Evolutionary conservation across 345 rosid species (phyloP).

Genomic region (Alliaria petiolata): DNA sequence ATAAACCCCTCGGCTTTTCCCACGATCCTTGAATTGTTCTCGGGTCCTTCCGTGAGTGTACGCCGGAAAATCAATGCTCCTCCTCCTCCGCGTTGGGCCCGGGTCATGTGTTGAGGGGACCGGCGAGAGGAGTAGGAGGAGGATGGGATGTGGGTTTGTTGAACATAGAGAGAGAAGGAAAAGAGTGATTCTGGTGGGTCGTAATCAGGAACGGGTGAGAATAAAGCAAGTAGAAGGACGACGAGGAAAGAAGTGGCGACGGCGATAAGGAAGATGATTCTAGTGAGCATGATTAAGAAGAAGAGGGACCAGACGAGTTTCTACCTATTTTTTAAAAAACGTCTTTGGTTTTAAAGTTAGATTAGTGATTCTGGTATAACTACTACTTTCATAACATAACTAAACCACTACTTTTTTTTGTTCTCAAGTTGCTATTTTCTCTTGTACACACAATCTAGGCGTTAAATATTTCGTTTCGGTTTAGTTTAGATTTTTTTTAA

Average conservation of each 20-base stretch:
- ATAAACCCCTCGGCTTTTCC: constrained; percentile 84
- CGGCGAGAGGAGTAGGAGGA: constrained; percentile 19
- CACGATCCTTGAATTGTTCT: constrained; percentile 58
- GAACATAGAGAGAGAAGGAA: constrained; percentile 67
- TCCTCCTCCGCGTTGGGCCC: not conserved
- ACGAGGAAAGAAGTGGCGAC: constrained; percentile 42
- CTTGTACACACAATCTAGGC: too few species aligned
- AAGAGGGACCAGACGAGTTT: not conserved
- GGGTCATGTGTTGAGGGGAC: constrained; percentile 12
- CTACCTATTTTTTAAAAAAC: not conserved
- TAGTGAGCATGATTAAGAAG: constrained; percentile 45
- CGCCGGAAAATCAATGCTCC: constrained; percentile 69
- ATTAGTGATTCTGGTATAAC: constrained; percentile 19
- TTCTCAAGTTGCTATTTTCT: not conserved
- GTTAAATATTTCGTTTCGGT: too few species aligned
- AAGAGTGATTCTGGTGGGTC: constrained; percentile 39
- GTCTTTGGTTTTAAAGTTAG: constrained; percentile 20
- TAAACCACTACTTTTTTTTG: constrained; percentile 15
- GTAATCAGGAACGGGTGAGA: constrained; percentile 50
- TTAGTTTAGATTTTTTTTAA: too few species aligned
- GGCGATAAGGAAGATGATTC: constrained; percentile 52
- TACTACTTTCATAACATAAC: constrained; percentile 20
- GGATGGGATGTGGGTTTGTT: constrained; percentile 41
- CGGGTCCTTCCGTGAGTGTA: constrained; percentile 59
- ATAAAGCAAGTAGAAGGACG: constrained; percentile 54